Conservation (phyloP, 2,329 filamentous ascomycete species). For the Aureobasidium pullulans region DNA sequence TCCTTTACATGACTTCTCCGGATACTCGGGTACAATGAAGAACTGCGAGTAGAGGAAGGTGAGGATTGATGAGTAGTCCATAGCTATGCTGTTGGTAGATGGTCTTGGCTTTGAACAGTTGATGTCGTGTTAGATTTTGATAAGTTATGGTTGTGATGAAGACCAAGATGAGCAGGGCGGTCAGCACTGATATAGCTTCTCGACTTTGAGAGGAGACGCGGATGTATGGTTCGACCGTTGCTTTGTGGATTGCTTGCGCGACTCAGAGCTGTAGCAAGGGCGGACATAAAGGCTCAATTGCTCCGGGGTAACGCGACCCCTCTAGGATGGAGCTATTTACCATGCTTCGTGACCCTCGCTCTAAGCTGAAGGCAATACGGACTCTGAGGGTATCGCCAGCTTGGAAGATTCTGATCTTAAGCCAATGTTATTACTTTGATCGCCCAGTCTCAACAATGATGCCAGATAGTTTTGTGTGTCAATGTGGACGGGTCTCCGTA, state of each 20-base stretch:
- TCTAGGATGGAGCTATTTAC: too few relatives aligned
- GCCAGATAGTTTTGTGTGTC: too few relatives aligned
- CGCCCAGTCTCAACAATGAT: too few relatives aligned
- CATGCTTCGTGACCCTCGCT: too few relatives aligned
- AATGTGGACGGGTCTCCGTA: too few relatives aligned
- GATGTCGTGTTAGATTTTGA: background rate
- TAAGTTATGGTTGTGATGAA: background rate
- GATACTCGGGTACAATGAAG: constrained; percentile 30
- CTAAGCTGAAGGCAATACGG: too few relatives aligned
- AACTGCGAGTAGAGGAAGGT: constrained; percentile 35
- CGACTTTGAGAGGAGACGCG: background rate
- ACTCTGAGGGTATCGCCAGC: too few relatives aligned
- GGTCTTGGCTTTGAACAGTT: too few relatives aligned
- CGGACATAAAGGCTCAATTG: background rate
- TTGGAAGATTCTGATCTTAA: too few relatives aligned
- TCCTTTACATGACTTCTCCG: constrained; percentile 28
- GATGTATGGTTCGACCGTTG: background rate
- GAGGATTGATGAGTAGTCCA: constrained; percentile 11
- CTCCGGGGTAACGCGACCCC: background rate
- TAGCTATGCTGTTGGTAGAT: background rate
- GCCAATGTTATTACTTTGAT: too few relatives aligned
- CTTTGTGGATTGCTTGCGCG: background rate
- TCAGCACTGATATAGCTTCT: background rate
- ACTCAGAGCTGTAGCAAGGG: background rate
- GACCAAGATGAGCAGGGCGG: background rate